These are phyloP conservation scores for Sabuloglossum arenarium DNA, from an alignment of 495 filamentous ascomycete species.

Conservation along the genomic window DNA sequence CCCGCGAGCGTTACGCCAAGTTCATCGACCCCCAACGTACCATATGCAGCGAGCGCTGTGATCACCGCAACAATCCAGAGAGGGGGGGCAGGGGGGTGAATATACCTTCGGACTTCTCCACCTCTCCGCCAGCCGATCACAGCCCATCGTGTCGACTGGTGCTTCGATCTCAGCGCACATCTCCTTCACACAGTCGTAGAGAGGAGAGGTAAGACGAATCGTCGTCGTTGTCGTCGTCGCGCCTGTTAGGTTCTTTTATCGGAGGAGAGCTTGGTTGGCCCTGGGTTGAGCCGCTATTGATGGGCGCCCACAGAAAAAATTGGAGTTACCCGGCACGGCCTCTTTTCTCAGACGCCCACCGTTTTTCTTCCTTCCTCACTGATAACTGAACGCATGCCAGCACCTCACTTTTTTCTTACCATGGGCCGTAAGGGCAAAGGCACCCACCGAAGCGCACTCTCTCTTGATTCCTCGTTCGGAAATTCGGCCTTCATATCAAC, in stretches of 20 bases:
- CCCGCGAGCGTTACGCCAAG: neutral
- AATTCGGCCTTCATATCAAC: too few species aligned
- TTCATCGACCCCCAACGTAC: neutral
- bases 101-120: conserved; percentile 22
- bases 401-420: too few species aligned
- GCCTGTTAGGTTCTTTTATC: neutral
- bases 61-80: conserved; percentile 4
- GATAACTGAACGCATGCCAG: too few species aligned
- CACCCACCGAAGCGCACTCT: too few species aligned
- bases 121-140: conserved; percentile 48
- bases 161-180: conserved; percentile 63
- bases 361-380: too few species aligned
- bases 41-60: neutral
- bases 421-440: too few species aligned
- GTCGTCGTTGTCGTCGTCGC: neutral
- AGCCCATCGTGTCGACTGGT: conserved; percentile 96
- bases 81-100: too few species aligned
- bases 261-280: neutral
- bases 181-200: conserved; percentile 54
- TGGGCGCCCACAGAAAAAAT: too few species aligned
- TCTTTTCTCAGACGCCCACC: neutral
- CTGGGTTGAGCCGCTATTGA: too few species aligned
- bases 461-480: too few species aligned
- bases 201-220: neutral
- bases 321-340: neutral